Percentiles rank a stretch among this genome's conserved stretches.
Evolutionary conservation across 2,329 filamentous ascomycete genomes (phyloP).

Genomic region (Xenoacremonium recifei): DNA sequence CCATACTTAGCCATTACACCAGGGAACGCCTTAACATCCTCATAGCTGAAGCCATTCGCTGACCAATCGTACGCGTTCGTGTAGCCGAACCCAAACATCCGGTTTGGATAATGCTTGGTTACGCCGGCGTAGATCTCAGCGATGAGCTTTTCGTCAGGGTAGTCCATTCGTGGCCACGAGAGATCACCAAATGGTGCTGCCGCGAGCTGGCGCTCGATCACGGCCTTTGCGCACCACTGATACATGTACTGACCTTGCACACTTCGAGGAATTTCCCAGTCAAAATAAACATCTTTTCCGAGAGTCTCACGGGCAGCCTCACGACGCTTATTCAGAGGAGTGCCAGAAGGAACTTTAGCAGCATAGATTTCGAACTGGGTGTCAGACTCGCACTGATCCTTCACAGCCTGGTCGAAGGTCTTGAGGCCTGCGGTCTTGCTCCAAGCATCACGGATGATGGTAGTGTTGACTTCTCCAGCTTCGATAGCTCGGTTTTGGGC

Average conservation of each 20-base stretch:
- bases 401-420: conserved; percentile 35
- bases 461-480: conserved; percentile 24
- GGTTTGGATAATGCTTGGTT: conserved; percentile 32
- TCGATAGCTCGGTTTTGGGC: conserved; percentile 2
- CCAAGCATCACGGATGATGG: conserved; percentile 30
- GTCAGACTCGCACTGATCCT: conserved; percentile 18
- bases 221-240: conserved; percentile 28
- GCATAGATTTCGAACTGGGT: conserved; percentile 25
- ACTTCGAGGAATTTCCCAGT: conserved; percentile 36
- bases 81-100: conserved; percentile 38
- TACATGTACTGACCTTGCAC: conserved; percentile 35
- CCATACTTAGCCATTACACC: conserved; percentile 35
- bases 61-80: conserved; percentile 35
- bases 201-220: conserved; percentile 32
- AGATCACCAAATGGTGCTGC: conserved; percentile 36
- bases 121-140: conserved; percentile 34
- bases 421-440: conserved; percentile 27
- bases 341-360: conserved; percentile 3
- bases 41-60: conserved; percentile 31
- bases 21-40: conserved; percentile 30
- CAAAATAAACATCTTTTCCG: conserved; percentile 25
- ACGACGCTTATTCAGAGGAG: conserved; percentile 9
- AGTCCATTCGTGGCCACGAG: conserved; percentile 35
- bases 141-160: conserved; percentile 34
- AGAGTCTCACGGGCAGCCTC: conserved; percentile 22